These are phyloP conservation scores for Mortierella sp. DNA, from an alignment of 371 early-diverging fungal species.

Conservation along the genomic window DNA sequence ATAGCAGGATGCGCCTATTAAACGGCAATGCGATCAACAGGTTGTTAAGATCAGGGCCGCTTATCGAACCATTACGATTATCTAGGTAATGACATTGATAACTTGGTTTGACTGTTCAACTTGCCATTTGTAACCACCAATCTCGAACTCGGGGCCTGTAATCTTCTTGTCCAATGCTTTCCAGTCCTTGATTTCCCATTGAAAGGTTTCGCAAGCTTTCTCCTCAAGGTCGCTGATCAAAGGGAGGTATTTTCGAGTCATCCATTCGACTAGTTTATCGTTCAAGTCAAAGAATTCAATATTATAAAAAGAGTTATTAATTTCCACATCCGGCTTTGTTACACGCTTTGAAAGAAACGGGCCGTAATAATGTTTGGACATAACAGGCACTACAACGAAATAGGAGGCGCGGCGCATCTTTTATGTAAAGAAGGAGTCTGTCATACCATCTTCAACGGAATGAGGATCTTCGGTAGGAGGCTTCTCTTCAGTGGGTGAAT, in stretches of 20 bases:
- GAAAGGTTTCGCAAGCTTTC: conserved; percentile 62
- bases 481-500: conserved; percentile 32
- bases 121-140: conserved; percentile 72
- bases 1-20: conserved; percentile 86
- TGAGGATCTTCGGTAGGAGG: conserved; percentile 39
- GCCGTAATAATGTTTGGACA: background rate
- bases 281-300: background rate
- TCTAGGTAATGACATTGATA: background rate
- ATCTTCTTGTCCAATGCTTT: conserved; percentile 60
- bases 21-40: background rate
- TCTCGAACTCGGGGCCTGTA: conserved; percentile 70
- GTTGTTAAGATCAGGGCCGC: background rate
- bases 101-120: conserved; percentile 1
- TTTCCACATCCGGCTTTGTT: background rate
- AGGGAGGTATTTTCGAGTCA: conserved; percentile 42
- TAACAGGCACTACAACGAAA: background rate
- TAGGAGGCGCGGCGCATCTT: background rate
- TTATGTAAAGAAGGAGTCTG: background rate
- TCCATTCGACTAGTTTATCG: conserved; percentile 40
- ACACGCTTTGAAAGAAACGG: no score
- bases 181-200: conserved; percentile 74
- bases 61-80: background rate
- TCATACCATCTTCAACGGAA: conserved; percentile 55
- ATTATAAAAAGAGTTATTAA: background rate
- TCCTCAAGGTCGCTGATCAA: conserved; percentile 61